Percentiles rank a stretch among this genome's conserved stretches.
Conservation (phyloP, 495 filamentous ascomycete genomes). For the Neurospora sp. region DNA sequence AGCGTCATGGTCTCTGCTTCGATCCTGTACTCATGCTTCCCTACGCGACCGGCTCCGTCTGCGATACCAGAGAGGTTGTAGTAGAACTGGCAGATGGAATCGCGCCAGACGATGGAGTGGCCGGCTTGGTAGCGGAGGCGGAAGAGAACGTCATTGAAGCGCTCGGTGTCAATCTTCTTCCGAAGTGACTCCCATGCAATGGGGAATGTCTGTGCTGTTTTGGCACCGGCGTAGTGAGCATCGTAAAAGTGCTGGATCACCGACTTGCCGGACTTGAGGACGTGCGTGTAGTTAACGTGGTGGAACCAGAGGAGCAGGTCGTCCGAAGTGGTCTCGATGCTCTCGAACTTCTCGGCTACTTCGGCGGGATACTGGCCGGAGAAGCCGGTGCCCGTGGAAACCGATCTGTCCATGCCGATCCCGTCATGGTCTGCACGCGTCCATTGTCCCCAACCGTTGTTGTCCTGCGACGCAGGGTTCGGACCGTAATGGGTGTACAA, state of each 20-base stretch:
- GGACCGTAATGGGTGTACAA: conserved; percentile 57
- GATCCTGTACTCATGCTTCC: conserved; percentile 50
- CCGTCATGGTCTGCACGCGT: conserved; percentile 47
- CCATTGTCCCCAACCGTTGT: conserved; percentile 66
- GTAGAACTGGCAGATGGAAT: conserved; percentile 54
- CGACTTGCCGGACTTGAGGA: conserved; percentile 53
- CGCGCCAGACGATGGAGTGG: conserved; percentile 60
- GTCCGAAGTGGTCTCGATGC: conserved; percentile 55
- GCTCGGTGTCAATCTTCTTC: conserved; percentile 48
- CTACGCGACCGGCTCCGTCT: conserved; percentile 44
- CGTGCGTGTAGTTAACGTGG: conserved; percentile 59
- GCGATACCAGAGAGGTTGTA: conserved; percentile 47
- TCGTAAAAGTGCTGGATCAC: conserved; percentile 74
- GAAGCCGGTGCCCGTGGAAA: conserved; percentile 53
- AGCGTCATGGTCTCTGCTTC: conserved; percentile 56
- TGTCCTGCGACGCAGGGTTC: conserved; percentile 55
- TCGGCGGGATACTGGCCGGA: conserved; percentile 57
- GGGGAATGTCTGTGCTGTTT: conserved; percentile 48
- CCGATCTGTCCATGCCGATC: conserved; percentile 69
- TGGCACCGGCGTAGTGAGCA: conserved; percentile 53
- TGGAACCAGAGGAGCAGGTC: conserved; percentile 68
- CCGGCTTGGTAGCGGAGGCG: conserved; percentile 55
- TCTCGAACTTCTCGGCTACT: conserved; percentile 46
- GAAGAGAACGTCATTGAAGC: conserved; percentile 48
- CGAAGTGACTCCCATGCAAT: conserved; percentile 42